Evolutionary conservation across 2,329 filamentous ascomycete species (phyloP).

Genomic region (Verticillium klebahnii): DNA sequence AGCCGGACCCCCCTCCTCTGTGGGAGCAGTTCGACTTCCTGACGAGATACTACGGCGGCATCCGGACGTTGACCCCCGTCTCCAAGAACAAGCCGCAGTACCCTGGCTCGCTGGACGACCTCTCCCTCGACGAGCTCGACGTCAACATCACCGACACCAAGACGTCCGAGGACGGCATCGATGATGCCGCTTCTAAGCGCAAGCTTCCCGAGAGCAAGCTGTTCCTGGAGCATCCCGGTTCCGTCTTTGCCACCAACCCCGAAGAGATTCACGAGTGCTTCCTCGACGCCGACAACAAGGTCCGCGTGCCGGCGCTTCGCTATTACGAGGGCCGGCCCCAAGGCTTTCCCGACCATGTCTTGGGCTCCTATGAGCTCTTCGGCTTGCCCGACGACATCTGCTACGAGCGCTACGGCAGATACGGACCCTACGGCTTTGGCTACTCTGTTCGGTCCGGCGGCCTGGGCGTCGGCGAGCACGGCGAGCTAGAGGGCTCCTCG

Average conservation of each 20-base stretch:
- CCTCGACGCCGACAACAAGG: constrained; percentile 61
- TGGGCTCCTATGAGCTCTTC: constrained; percentile 82
- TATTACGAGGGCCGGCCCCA: constrained; percentile 74
- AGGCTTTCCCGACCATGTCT: constrained; percentile 78
- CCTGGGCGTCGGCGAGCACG: constrained; percentile 78
- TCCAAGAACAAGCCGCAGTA: constrained; percentile 75
- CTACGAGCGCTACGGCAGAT: constrained; percentile 85
- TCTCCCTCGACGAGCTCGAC: constrained; percentile 35
- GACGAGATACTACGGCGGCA: constrained; percentile 83
- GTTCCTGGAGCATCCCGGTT: constrained; percentile 42
- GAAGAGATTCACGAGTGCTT: constrained; percentile 71
- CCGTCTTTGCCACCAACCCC: constrained; percentile 26
- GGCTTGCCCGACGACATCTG: constrained; percentile 80
- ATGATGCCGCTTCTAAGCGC: constrained; percentile 21
- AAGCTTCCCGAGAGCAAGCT: constrained; percentile 41
- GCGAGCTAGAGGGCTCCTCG: constrained; percentile 76
- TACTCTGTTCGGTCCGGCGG: constrained; percentile 78
- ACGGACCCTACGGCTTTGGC: constrained; percentile 85
- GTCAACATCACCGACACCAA: constrained; percentile 26
- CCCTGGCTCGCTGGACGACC: constrained; percentile 60
- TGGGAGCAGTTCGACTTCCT: constrained; percentile 89
- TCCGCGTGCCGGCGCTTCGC: constrained; percentile 65
- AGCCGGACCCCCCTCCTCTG: constrained; percentile 57
- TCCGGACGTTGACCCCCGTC: constrained; percentile 64
- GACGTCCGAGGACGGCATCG: constrained; percentile 17